phyloP scores from a whole-genome alignment of 2,329 filamentous ascomycete species.

The Fusarium foetens region DNA sequence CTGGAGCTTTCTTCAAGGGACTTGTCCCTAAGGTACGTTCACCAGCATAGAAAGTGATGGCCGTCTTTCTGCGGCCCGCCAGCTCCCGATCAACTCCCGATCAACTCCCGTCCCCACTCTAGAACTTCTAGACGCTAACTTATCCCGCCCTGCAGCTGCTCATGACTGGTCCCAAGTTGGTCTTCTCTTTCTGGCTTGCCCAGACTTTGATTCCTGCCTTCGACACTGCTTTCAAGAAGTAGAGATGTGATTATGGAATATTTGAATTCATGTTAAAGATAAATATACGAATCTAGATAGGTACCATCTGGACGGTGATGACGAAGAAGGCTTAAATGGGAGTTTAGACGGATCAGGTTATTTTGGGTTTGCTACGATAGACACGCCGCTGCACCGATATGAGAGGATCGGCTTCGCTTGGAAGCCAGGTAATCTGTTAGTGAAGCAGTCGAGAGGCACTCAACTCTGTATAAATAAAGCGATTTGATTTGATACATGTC shows the following conservation, averaged over 20 bases:
- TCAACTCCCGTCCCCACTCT: slow-evolving; percentile 20
- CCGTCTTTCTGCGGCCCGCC: background rate
- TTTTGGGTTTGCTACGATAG: slow-evolving; percentile 41
- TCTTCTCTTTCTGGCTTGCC: slow-evolving; percentile 99
- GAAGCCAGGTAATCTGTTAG: slow-evolving; percentile 1
- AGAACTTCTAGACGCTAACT: slow-evolving; percentile 23
- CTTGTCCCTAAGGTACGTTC: slow-evolving; percentile 82
- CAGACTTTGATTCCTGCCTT: slow-evolving; percentile 98
- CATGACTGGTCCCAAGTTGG: slow-evolving; percentile 98
- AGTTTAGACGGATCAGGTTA: slow-evolving; percentile 39
- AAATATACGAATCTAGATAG: slow-evolving; percentile 32
- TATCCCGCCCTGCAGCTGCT: slow-evolving; percentile 68
- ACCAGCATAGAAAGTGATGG: background rate
- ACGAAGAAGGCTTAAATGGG: slow-evolving; percentile 15
- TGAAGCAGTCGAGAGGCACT: slow-evolving; percentile 36
- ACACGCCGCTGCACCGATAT: slow-evolving; percentile 27
- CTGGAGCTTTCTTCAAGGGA: slow-evolving; percentile 95
- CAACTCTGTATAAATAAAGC: slow-evolving; percentile 47
- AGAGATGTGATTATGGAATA: slow-evolving; percentile 4
- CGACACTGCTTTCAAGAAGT: slow-evolving; percentile 59
- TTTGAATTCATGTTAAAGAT: slow-evolving; percentile 25
- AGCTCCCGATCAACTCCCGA: slow-evolving; percentile 3
- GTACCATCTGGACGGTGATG: slow-evolving; percentile 19
- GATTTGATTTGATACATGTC: slow-evolving; percentile 43
- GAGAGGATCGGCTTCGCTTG: slow-evolving; percentile 23